Percentiles rank a stretch among this genome's conserved stretches.
These are phyloP conservation scores for Orobanche coerulescens DNA, from an alignment of 257 asterid species.

Conservation along the genomic window DNA sequence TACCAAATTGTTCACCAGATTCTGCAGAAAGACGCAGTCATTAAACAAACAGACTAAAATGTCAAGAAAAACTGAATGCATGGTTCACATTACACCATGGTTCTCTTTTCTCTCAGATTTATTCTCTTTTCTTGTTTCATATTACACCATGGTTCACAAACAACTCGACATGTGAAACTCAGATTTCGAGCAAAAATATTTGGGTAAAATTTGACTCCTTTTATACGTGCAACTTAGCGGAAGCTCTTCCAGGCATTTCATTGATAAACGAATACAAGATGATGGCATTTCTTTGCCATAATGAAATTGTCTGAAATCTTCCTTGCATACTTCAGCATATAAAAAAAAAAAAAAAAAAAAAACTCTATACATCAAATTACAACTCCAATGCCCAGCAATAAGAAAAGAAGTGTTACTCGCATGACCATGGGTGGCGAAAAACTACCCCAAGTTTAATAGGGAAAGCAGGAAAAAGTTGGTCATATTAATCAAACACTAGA, in stretches of 20 bases:
- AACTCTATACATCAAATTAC: background rate
- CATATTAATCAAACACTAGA: no score
- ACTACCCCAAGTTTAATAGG: background rate
- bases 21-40: slow-evolving; percentile 43
- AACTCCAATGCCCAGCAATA: background rate
- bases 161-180: background rate
- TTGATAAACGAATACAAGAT: no score
- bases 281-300: background rate
- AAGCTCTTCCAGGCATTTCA: no score
- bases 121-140: background rate
- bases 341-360: no score
- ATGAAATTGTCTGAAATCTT: background rate
- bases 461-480: no score
- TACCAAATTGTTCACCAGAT: slow-evolving; percentile 73
- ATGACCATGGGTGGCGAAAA: background rate
- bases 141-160: background rate
- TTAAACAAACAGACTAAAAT: background rate
- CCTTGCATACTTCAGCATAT: background rate
- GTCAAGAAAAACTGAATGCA: background rate
- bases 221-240: no score
- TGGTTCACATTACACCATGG: background rate
- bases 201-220: background rate
- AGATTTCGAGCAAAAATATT: background rate
- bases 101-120: background rate
- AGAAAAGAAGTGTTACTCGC: background rate